A percentile compares a stretch with the other conserved stretches of the same genome.
Conservation (phyloP, 148 eudicot species). For the Dysphania ambrosioides region DNA sequence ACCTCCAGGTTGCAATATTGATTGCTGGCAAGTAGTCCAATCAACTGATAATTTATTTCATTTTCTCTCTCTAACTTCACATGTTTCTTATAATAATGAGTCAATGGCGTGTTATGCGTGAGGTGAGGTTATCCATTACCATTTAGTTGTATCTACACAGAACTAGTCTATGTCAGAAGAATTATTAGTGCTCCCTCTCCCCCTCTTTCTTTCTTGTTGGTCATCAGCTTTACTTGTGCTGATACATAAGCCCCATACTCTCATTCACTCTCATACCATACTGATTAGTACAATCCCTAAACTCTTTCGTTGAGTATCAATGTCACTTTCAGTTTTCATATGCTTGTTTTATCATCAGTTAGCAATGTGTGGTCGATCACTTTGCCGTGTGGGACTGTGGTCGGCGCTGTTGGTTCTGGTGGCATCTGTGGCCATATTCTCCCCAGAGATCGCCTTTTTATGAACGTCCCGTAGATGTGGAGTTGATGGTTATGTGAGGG, state of each 20-base stretch:
- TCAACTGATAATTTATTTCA: background rate
- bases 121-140: conserved; percentile 24
- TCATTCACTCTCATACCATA: background rate
- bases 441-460: conserved; percentile 34
- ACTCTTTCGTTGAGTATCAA: background rate
- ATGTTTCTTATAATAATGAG: background rate
- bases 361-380: background rate
- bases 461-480: conserved; percentile 25
- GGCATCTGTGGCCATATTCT: conserved; percentile 23
- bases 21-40: background rate
- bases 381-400: conserved; percentile 29
- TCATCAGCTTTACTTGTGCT: background rate
- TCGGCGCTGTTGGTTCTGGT: conserved; percentile 19
- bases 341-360: conserved; percentile 10
- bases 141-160: background rate
- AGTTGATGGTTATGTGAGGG: conserved; percentile 19
- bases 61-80: background rate
- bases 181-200: background rate
- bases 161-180: conserved; percentile 9
- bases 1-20: background rate
- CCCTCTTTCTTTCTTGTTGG: background rate
- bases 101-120: background rate
- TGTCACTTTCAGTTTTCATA: conserved; percentile 21
- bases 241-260: background rate
- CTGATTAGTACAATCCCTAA: background rate